phyloP scores from a whole-genome alignment of 192 early-diverging fungal genomes.

The Paraglomus occultum region DNA sequence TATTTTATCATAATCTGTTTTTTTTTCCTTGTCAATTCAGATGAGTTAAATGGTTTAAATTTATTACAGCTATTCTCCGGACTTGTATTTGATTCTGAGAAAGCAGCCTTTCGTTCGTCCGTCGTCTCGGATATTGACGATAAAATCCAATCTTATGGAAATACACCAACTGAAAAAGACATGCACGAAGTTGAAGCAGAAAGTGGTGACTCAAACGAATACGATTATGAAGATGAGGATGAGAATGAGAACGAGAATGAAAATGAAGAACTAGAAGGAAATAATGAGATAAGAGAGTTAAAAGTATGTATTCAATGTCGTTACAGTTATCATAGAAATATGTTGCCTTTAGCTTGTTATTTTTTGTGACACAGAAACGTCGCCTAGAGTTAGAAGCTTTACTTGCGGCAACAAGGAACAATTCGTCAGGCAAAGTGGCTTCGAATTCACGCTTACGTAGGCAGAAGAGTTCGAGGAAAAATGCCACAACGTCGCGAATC shows the following conservation, averaged over 20 bases:
- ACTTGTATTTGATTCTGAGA: conserved; percentile 13
- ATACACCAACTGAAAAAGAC: background rate
- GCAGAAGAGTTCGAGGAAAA: conserved; percentile 9
- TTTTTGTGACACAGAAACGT: background rate
- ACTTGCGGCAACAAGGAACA: background rate
- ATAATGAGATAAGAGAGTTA: conserved; percentile 20
- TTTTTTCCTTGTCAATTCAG: background rate
- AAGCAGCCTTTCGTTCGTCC: background rate
- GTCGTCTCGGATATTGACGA: background rate
- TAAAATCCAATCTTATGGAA: background rate
- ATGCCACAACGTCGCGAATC: conserved; percentile 27
- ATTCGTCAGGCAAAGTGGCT: background rate
- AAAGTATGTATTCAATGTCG: background rate
- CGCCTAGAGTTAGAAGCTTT: conserved; percentile 15
- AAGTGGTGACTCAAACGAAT: background rate
- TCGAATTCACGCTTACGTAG: conserved; percentile 22
- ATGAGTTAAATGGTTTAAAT: background rate
- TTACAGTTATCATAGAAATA: background rate
- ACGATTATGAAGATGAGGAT: background rate
- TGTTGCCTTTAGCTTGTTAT: background rate
- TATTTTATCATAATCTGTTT: too few relatives aligned
- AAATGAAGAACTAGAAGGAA: background rate
- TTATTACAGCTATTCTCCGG: conserved; percentile 5
- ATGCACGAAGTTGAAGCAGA: background rate
- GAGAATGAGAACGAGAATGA: background rate